Evolutionary conservation across 2,329 filamentous ascomycete genomes (phyloP).

Genomic region (Cladosporium sphaerospermum): DNA sequence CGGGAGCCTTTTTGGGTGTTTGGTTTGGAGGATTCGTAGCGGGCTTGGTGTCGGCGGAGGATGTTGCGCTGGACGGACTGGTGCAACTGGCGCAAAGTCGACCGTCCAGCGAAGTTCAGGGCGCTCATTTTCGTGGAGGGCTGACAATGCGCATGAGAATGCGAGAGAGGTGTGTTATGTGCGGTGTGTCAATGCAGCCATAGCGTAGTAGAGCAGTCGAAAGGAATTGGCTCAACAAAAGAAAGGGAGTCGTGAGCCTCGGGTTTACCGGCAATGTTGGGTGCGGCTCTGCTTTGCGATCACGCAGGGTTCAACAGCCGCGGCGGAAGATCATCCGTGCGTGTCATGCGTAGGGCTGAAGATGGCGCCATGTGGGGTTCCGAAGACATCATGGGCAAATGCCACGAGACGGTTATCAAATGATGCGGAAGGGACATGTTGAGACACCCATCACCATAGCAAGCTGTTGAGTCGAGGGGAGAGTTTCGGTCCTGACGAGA

Average conservation of each 20-base stretch:
- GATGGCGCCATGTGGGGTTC: not conserved
- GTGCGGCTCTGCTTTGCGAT: constrained; percentile 2
- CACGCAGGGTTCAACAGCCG: constrained; percentile 4
- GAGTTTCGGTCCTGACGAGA: too few relatives aligned
- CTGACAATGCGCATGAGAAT: not conserved
- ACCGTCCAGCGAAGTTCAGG: constrained; percentile 22
- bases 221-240: not conserved
- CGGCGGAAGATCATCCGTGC: too few relatives aligned
- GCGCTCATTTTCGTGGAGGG: constrained; percentile 21
- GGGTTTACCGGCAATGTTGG: constrained; percentile 1
- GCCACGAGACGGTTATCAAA: too few relatives aligned
- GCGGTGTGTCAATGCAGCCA: constrained; percentile 1
- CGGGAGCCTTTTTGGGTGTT: constrained; percentile 12
- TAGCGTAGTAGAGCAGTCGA: constrained; percentile 8
- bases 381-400: too few relatives aligned
- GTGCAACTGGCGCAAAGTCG: constrained; percentile 27
- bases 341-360: not conserved
- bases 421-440: too few relatives aligned
- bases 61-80: constrained; percentile 29
- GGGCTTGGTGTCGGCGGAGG: constrained; percentile 21
- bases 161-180: not conserved
- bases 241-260: constrained; percentile 6
- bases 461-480: too few relatives aligned
- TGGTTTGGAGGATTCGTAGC: constrained; percentile 19
- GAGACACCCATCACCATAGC: too few relatives aligned